Evolutionary conservation across 176 grass and related monocot species (phyloP).

Genomic region (Musa troglodytarum): DNA sequence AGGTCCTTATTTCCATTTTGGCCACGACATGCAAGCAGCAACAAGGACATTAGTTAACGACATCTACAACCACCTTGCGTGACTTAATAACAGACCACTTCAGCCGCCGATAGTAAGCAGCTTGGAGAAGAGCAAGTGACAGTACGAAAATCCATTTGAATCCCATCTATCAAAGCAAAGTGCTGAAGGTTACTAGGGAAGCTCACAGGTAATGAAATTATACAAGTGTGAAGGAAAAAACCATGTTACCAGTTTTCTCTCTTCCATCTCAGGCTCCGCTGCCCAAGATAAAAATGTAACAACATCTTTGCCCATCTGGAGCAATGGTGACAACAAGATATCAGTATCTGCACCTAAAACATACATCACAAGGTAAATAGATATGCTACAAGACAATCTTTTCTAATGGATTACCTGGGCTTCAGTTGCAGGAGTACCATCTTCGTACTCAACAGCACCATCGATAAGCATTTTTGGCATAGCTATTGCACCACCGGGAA

Average conservation of each 20-base stretch:
- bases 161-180: constrained; percentile 46
- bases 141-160: constrained; percentile 99
- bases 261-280: constrained; percentile 99
- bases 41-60: constrained; percentile 51
- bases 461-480: constrained; percentile 99
- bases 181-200: constrained; percentile 1
- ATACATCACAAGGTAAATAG: background rate
- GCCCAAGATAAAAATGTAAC: constrained; percentile 95
- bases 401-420: constrained; percentile 46
- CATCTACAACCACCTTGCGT: constrained; percentile 82
- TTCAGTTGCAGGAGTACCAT: constrained; percentile 87
- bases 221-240: background rate
- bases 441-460: constrained; percentile 89
- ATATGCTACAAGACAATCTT: background rate
- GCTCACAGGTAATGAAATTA: background rate
- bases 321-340: constrained; percentile 6
- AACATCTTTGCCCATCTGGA: constrained; percentile 97
- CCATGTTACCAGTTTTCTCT: constrained; percentile 85
- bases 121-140: constrained; percentile 93
- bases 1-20: background rate
- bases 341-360: background rate
- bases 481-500: constrained; percentile 97
- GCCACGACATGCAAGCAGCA: background rate
- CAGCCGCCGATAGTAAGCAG: constrained; percentile 94
- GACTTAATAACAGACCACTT: constrained; percentile 92